Conservation (phyloP, 148 eudicot genomes). For the Nepenthes mirabilis region DNA sequence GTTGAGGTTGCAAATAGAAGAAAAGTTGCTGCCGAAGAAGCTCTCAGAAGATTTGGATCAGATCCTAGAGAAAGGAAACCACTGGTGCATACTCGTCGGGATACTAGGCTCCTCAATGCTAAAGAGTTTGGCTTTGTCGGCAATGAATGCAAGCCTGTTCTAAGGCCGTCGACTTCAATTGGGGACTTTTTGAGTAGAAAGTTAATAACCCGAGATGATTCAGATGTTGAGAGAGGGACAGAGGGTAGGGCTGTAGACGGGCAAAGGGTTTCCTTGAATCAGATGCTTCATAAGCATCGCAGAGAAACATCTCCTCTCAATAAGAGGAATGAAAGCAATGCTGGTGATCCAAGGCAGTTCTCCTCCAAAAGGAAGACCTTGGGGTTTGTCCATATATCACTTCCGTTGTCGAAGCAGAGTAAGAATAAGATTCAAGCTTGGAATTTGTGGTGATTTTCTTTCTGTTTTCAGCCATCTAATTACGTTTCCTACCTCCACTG, state of each 20-base stretch:
- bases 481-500: too few relatives aligned
- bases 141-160: slow-evolving; percentile 20
- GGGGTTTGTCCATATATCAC: slow-evolving; percentile 50
- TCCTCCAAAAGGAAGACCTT: slow-evolving; percentile 47
- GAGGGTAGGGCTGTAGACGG: slow-evolving; percentile 17
- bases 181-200: slow-evolving; percentile 63
- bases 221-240: slow-evolving; percentile 28
- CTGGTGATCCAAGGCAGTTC: slow-evolving; percentile 25
- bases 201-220: slow-evolving; percentile 42
- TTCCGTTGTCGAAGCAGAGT: slow-evolving; percentile 39
- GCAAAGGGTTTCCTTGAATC: slow-evolving; percentile 41
- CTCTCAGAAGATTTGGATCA: slow-evolving; percentile 7
- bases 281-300: slow-evolving; percentile 52
- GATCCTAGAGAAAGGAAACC: slow-evolving; percentile 9
- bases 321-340: slow-evolving; percentile 20
- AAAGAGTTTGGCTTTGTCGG: slow-evolving; percentile 12
- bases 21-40: slow-evolving; percentile 14
- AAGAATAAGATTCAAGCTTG: slow-evolving; percentile 38
- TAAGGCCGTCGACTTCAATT: slow-evolving; percentile 41
- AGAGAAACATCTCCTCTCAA: slow-evolving; percentile 27
- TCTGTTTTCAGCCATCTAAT: neutral
- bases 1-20: slow-evolving; percentile 16
- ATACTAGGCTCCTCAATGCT: slow-evolving; percentile 17
- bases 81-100: slow-evolving; percentile 20
- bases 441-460: slow-evolving; percentile 22